Base-by-base conservation (phyloP, 164 flowering plant species). In the Vitis cinerea region DNA sequence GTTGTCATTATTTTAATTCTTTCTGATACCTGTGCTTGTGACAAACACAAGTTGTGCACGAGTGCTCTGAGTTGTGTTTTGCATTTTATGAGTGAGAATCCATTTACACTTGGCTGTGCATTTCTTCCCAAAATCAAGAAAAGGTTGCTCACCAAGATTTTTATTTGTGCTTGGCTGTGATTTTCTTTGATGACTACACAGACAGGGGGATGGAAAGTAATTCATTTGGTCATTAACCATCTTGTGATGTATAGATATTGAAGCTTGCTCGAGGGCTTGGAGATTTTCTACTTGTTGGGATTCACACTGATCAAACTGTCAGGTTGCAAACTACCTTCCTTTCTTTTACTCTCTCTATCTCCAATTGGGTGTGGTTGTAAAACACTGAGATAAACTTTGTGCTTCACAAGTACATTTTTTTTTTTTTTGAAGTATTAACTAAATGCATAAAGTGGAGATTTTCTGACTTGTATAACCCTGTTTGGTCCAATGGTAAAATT, bases 201-300 rank as follows among this genome's bases (percentile, higher is more conserved):
- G 50, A 13, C 50, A 31, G 69, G 30, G 30, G 1, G 37, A 7
- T 1, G 9, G 56, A 37, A 37, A 37, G 44, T 37, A 23, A 13
- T 59, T 13, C 29, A 19, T 67, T 58, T 64, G 15, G 15, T 54
- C 58, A 54, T 56, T 49, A 9, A 53, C 72, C 31, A 14, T 70
- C 54, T 12, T 57, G 50, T 77, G 47, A 51, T 69, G 9, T 71
- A 48, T 66, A 94, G 99, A 91, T 92, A 57, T 72, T 94, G 65
- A 88, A 83, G 85, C 79, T 86, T 79, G 99, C 99, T 68, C 85
- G 96, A 53, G 90, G 78, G 59, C 94, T 91, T 74, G 99, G 99
- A 64, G 99, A 94, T 77, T 94, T 94, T 81, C 88, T 94, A 63
- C 97, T 94, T 75, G 99, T 94, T 68, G 99, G 99, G 15, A 90